Base-by-base conservation (phyloP, 192 early-diverging fungal species). In the Backusella psychrophila region DNA sequence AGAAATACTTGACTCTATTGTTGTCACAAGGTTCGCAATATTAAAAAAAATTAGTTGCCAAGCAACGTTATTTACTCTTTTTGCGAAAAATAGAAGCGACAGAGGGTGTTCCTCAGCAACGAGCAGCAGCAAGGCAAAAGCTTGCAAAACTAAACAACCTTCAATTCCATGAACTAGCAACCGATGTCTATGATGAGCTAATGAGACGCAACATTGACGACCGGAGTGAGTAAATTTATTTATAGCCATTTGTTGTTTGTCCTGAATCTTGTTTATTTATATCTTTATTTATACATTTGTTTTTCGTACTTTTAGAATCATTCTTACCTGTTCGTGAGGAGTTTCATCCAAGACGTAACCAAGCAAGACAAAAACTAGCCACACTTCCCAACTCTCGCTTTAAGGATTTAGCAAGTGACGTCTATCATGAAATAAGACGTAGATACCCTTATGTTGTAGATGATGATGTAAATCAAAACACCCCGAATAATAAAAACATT, bases 121-220 rank as follows among this genome's bases (percentile, higher is more conserved):
- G 90, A 66, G 77, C 77, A 35, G 79, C 79, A 34, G 89, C 90
- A 8, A 75, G 90, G 71, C 91, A 95, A 49, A 98, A 98, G 80
- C 85, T 99, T 12, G 87, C 88, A 14, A 86, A 91, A 53, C 85
- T 97, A 29, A 87, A 91, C 42, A 88, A 90, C 59, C 87, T 89
- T 72, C 97, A 99, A 81, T 96, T 98, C 84, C 90, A 94, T 77
- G 97, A 98, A 81, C 89, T 99, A n/a, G 89, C 93, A 35, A 96
- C 93, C 2, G 96, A 99, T 84, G 96, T 99, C 9, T 96, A 93
- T 83, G 97, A 99, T 83, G 97, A 99, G 80, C 87, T 97, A 80
- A 90, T 87, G 46, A 83, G 97, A 66, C 73, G 97, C 21, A 81
- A 76, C 53, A 15, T 71, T 70, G 71, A 53, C 86, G 91, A 81